Evolutionary conservation across 2,329 filamentous ascomycete species (phyloP).

Genomic region (Neopestalotiopsis clavispora): DNA sequence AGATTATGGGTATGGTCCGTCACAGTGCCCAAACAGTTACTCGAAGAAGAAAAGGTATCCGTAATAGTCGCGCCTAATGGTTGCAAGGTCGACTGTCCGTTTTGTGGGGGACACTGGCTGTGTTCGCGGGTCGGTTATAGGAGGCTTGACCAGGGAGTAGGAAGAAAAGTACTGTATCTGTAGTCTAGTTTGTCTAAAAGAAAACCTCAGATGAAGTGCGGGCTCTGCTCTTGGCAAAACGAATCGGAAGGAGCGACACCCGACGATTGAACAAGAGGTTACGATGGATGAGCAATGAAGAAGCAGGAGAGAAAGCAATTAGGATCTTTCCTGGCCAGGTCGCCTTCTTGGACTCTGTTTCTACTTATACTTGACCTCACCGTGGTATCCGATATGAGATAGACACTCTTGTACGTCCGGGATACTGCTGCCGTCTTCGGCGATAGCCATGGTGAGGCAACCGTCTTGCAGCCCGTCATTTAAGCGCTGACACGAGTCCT

Average conservation of each 20-base stretch:
- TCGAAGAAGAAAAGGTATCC: constrained; percentile 12
- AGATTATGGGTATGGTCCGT: constrained; percentile 5
- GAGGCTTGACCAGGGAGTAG: constrained; percentile 4
- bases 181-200: neutral
- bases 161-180: constrained; percentile 5
- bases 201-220: neutral
- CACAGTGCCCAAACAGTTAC: constrained; percentile 5
- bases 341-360: neutral
- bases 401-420: neutral
- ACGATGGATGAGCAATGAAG: neutral
- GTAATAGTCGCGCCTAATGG: constrained; percentile 1
- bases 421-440: constrained; percentile 1
- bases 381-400: neutral
- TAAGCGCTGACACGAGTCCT: constrained; percentile 6
- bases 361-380: neutral
- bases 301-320: neutral
- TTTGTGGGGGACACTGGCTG: constrained; percentile 4
- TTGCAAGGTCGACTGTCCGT: constrained; percentile 4
- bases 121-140: neutral
- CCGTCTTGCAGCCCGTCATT: neutral
- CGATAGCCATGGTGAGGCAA: neutral
- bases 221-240: neutral
- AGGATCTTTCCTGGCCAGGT: neutral
- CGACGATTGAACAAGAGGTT: neutral
- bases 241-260: neutral